Conservation (phyloP, 202 grass and related monocot genomes). For the Bolboschoenoplectus hybrid region DNA sequence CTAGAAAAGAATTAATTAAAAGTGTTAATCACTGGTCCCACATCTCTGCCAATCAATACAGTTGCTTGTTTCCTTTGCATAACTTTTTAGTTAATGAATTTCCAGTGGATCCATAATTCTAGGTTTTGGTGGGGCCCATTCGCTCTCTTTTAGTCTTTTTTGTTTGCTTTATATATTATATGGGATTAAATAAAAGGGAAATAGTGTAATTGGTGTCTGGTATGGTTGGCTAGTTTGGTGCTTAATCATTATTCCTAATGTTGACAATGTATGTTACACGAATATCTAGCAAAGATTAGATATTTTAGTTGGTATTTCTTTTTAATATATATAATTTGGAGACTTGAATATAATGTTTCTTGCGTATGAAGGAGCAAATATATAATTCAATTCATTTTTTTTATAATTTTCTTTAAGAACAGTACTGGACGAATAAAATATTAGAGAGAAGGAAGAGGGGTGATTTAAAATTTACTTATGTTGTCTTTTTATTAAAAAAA, state of each 20-base stretch:
- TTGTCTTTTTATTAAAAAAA: too few species aligned
- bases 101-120: slow-evolving; percentile 36
- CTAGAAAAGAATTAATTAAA: background rate
- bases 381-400: background rate
- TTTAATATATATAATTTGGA: background rate
- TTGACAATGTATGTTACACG: slow-evolving; percentile 10
- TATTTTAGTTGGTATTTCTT: background rate
- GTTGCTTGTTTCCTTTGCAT: slow-evolving; percentile 19
- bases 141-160: background rate
- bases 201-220: background rate
- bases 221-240: background rate
- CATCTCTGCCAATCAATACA: slow-evolving; percentile 8
- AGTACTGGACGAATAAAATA: too few species aligned
- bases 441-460: too few species aligned
- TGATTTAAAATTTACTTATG: too few species aligned
- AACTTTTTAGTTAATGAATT: slow-evolving; percentile 6
- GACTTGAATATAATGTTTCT: slow-evolving; percentile 7
- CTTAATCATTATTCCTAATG: slow-evolving; percentile 29
- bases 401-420: background rate
- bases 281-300: background rate
- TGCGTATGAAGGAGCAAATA: slow-evolving; percentile 12
- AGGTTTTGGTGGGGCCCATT: slow-evolving; percentile 26
- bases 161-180: background rate
- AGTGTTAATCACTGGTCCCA: background rate
- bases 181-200: slow-evolving; percentile 24